Evolutionary conservation across 495 filamentous ascomycete genomes (phyloP).

Genomic region (Hypoxylon lenormandii): DNA sequence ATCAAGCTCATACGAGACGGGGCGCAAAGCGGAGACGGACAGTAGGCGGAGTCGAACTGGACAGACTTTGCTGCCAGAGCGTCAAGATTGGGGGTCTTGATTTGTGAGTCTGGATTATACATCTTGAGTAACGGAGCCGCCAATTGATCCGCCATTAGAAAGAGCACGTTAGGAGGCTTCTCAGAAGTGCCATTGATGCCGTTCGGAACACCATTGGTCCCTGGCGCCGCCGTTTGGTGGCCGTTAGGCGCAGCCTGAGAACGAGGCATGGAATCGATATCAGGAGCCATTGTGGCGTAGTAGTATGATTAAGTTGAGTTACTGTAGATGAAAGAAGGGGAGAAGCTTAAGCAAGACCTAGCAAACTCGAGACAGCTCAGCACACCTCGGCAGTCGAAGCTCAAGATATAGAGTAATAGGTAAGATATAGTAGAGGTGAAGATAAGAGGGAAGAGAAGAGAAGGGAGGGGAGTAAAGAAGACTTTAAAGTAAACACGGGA

Average conservation of each 20-base stretch:
- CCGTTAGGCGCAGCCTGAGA: constrained; percentile 48
- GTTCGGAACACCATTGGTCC: constrained; percentile 44
- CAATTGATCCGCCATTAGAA: constrained; percentile 94
- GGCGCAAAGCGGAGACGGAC: constrained; percentile 87
- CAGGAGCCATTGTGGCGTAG: constrained; percentile 62
- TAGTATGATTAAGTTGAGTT: constrained; percentile 3
- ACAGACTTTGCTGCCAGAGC: constrained; percentile 79
- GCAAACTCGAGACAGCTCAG: constrained; percentile 10
- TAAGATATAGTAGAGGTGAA: constrained; percentile 13
- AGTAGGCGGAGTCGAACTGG: constrained; percentile 89
- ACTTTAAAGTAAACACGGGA: constrained; percentile 11
- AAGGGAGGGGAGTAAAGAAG: constrained; percentile 22
- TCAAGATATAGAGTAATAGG: constrained; percentile 10
- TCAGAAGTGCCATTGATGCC: constrained; percentile 15
- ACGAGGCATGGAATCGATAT: constrained; percentile 65
- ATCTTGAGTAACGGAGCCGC: constrained; percentile 85
- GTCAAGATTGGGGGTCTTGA: constrained; percentile 88
- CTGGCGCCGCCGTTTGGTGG: constrained; percentile 26
- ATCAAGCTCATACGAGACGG: constrained; percentile 91
- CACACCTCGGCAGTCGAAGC: constrained; percentile 1
- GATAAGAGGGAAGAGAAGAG: constrained; percentile 2
- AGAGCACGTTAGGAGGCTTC: constrained; percentile 77
- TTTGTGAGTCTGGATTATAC: constrained; percentile 80
- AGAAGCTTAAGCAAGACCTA: constrained; percentile 15
- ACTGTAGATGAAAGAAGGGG: constrained; percentile 4